These are phyloP conservation scores for Cicer arietinum DNA, from an alignment of 306 rosid genomes.

Conservation along the genomic window DNA sequence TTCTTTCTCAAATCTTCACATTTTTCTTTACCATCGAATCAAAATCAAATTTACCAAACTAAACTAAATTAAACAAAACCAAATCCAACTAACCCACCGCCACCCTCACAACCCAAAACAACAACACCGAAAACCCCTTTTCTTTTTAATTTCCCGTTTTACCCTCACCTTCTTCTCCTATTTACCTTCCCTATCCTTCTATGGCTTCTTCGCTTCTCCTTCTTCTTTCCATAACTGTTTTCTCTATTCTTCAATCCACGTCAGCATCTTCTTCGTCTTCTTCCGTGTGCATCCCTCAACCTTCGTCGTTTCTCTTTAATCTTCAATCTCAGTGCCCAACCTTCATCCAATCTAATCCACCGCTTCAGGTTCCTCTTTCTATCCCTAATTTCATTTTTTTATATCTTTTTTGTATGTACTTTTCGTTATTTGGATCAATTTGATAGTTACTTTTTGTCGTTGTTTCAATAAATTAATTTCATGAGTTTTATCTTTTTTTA, in stretches of 20 bases:
- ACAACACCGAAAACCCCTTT: background rate
- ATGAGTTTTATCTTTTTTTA: background rate
- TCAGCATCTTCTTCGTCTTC: slow-evolving; percentile 42
- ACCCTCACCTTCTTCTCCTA: slow-evolving; percentile 33
- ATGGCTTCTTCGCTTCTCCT: slow-evolving; percentile 51
- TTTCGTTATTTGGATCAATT: slow-evolving; percentile 4
- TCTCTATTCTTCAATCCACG: slow-evolving; percentile 44
- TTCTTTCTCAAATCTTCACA: no score
- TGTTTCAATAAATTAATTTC: background rate
- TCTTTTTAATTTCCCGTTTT: slow-evolving; percentile 32
- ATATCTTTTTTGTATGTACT: background rate
- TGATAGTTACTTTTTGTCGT: background rate
- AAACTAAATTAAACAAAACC: background rate
- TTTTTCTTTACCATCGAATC: background rate
- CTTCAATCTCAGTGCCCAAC: slow-evolving; percentile 76
- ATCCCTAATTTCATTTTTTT: background rate
- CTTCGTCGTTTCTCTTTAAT: slow-evolving; percentile 50
- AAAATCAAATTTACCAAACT: background rate
- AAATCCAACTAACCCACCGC: background rate
- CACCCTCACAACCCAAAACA: background rate
- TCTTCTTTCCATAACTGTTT: slow-evolving; percentile 40
- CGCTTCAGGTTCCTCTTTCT: slow-evolving; percentile 58
- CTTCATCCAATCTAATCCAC: slow-evolving; percentile 57
- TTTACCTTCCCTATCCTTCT: slow-evolving; percentile 39
- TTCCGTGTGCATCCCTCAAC: slow-evolving; percentile 49